Evolutionary conservation across 306 rosid species (phyloP), one percentile per base, ranked within the genome.

Genomic region (Acacia confusa): DNA sequence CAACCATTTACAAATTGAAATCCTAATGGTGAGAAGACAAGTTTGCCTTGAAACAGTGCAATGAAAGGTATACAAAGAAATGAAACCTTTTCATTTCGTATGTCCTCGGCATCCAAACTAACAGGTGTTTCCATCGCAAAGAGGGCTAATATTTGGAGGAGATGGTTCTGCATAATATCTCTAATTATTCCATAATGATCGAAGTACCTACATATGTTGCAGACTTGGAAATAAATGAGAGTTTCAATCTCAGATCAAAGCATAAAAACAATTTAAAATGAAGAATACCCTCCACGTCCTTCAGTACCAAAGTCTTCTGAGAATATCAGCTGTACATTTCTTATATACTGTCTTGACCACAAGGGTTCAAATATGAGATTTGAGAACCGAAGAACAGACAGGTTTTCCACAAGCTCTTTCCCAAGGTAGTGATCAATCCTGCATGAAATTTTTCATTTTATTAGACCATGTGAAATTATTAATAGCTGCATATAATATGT

Each of bases 121-220:
- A 94, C 97, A 70, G 98, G 98, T 24, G 98, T 94, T 89, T 94
- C 98, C 98, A 94, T 94, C 0, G 98, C 98, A 86, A 94, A 94
- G 80, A 94, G 98, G 43, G 98, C 98, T 48, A 94, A 87, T 72
- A 94, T 94, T 83, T 94, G 98, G 85, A 94, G 98, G 81, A 94
- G 90, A 82, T 94, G 98, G 65, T 94, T 94, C 89, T 94, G 98
- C 98, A 94, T 94, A 74, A 94, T 94, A 78, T 94, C 98, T 84
- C 98, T 89, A 83, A 94, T 92, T 75, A 94, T 94, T 48, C 98
- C 98, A 61, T 92, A 94, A 87, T 92, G 79, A 81, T 94, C 95
- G 4, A 94, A 94, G 84, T 92, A 92, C 93, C 97, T 92, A 74
- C 65, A 87, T 11, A 72, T 40, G 79, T 20, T 17, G 57, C 30